phyloP scores from a whole-genome alignment of 2,329 filamentous ascomycete species.

The Magnaporthiopsis poae region DNA sequence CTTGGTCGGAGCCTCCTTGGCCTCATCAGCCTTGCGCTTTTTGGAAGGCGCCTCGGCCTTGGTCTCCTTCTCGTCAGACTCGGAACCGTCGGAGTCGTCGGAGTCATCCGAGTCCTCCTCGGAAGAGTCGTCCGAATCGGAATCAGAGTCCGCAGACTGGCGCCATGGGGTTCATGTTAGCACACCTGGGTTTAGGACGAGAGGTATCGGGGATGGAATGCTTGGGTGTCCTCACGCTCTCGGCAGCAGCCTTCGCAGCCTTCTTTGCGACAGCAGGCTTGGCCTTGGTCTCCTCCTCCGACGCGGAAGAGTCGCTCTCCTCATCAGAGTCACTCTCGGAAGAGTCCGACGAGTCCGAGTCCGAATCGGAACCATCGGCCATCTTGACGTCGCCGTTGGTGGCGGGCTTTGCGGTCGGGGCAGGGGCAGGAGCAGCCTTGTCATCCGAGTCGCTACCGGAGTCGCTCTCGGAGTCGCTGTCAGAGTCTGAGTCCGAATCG shows the following conservation, averaged over 20 bases:
- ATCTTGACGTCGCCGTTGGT: slow-evolving; percentile 15
- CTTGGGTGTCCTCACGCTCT: slow-evolving; percentile 14
- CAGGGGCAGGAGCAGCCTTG: slow-evolving; percentile 12
- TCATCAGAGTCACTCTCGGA: slow-evolving; percentile 21
- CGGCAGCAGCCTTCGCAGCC: slow-evolving; percentile 12
- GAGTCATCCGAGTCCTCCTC: slow-evolving; percentile 22
- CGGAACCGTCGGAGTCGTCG: slow-evolving; percentile 17
- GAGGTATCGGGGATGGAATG: background rate
- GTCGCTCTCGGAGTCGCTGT: slow-evolving; percentile 12
- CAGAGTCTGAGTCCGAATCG: slow-evolving; percentile 23
- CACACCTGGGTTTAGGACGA: background rate
- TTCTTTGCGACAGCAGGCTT: slow-evolving; percentile 18
- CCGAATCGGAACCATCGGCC: slow-evolving; percentile 22
- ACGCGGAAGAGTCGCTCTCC: slow-evolving; percentile 20
- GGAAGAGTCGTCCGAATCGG: slow-evolving; percentile 22
- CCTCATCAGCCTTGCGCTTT: slow-evolving; percentile 57
- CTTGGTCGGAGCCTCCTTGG: slow-evolving; percentile 46
- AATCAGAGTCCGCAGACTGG: slow-evolving; percentile 21
- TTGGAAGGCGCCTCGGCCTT: slow-evolving; percentile 43
- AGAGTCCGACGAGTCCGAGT: slow-evolving; percentile 27
- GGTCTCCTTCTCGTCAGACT: slow-evolving; percentile 24
- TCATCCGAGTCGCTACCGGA: slow-evolving; percentile 22
- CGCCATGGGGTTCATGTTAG: background rate
- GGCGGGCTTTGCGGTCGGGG: slow-evolving; percentile 15
- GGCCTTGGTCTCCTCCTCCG: slow-evolving; percentile 10